Evolutionary conservation across 148 eudicot genomes (phyloP), one percentile per base, ranked within the genome.

Genomic region (Cornus controversa): DNA sequence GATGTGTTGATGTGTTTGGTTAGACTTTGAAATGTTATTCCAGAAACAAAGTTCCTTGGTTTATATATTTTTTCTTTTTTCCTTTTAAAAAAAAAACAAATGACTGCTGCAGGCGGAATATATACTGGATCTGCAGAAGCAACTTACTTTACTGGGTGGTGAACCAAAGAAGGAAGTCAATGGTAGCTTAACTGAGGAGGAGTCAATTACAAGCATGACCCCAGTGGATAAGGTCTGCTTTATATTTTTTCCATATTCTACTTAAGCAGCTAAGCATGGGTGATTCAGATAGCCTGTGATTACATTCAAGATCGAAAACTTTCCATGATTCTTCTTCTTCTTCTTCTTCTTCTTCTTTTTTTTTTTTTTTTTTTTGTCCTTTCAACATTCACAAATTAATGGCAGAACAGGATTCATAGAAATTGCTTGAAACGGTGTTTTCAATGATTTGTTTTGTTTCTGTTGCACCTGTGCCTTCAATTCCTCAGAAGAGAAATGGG

Each of bases 41-140:
- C 24, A 22, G 24, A 60, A 60, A n/a, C 24, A 7, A 22, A 60
- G 20, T 60, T 60, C 24, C 20, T 60, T 14, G 64, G 64, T 25
- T 11, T 73, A 57, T 18, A 53, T 72, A 20, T 20, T n/a, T 72
- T 10, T 34, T 67, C 15, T 69, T 47, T 58, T 25, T 26, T 79
- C 26, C 20, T 2, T 36, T 36, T 36, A 36, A 2, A 36, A 36
- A 36, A 36, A 36, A n/a, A n/a, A n/a, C 18, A 65, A 73, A 66
- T 75, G 75, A 24, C 57, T 70, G 20, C 80, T 82, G 75, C 91
- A 96, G 99, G 99, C 98, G 29, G 99, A 88, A 81, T 83, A 82
- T 78, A 96, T 96, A 83, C 80, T 96, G 84, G 99, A 96, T 78
- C 81, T 96, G 80, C 99, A 96, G 84, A 96, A 89, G 87, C 99